Conservation (phyloP, 2,329 filamentous ascomycete species). For the Nannizziopsis barbatae region DNA sequence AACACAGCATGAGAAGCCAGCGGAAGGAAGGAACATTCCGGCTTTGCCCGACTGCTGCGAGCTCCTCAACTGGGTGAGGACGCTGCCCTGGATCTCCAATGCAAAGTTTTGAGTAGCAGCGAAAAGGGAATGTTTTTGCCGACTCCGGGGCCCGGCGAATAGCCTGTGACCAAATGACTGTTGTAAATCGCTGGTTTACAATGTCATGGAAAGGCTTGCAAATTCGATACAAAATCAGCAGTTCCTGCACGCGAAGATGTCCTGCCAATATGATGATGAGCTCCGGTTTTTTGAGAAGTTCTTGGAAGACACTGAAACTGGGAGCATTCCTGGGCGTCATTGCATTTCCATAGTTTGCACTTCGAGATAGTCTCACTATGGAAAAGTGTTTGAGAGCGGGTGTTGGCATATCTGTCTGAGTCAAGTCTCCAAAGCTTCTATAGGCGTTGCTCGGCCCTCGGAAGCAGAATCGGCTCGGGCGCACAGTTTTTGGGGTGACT, state of each 20-base stretch:
- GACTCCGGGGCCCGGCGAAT: conserved; percentile 45
- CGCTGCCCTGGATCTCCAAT: conserved; percentile 48
- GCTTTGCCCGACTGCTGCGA: conserved; percentile 24
- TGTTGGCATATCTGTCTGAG: conserved; percentile 11
- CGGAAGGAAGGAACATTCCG: conserved; percentile 51
- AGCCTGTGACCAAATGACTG: conserved; percentile 48
- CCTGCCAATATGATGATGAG: conserved; percentile 46
- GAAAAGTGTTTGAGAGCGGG: conserved; percentile 11
- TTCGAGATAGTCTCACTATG: conserved; percentile 7
- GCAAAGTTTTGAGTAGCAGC: conserved; percentile 47
- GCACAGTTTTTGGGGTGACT: conserved; percentile 8
- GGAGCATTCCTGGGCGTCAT: no score
- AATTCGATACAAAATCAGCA: conserved; percentile 55
- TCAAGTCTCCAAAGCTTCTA: conserved; percentile 11
- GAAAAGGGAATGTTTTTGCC: conserved; percentile 49
- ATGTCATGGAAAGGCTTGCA: conserved; percentile 52
- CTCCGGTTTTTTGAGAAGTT: conserved; percentile 29
- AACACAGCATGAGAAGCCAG: conserved; percentile 58
- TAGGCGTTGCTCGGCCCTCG: conserved; percentile 12
- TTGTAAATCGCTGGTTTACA: conserved; percentile 49
- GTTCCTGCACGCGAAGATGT: conserved; percentile 44
- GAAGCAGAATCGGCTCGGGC: not conserved
- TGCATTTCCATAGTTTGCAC: not conserved
- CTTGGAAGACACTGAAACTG: conserved; percentile 13
- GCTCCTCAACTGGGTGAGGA: conserved; percentile 29